A percentile compares a stretch with the other conserved stretches of the same genome.
Evolutionary conservation across 192 early-diverging fungal species (phyloP).

Genomic region (Radiomyces spectabilis): DNA sequence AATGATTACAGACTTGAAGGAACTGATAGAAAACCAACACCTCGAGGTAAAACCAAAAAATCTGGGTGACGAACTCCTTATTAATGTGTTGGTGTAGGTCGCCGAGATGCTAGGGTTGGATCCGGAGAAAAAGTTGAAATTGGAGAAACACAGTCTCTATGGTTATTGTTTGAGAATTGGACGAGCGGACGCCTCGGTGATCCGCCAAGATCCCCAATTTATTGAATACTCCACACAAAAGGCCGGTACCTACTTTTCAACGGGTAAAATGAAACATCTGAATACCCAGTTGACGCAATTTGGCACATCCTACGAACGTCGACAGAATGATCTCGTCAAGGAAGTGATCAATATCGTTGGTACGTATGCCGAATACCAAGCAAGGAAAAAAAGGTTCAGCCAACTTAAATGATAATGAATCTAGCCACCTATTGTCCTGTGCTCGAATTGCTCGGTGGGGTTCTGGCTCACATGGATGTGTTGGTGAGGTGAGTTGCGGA

Average conservation of each 20-base stretch:
- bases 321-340: constrained; percentile 70
- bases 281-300: constrained; percentile 54
- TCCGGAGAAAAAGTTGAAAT: constrained; percentile 79
- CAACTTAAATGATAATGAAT: background rate
- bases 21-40: constrained; percentile 56
- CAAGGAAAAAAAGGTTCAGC: background rate
- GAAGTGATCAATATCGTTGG: constrained; percentile 84
- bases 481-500: constrained; percentile 54
- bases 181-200: constrained; percentile 56
- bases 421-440: constrained; percentile 72
- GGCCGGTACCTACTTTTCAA: constrained; percentile 85
- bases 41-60: background rate
- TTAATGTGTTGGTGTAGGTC: too few relatives aligned
- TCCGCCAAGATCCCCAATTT: constrained; percentile 65
- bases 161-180: constrained; percentile 84
- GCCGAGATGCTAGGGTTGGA: constrained; percentile 66
- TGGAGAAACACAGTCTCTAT: constrained; percentile 76
- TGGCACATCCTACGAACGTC: constrained; percentile 53
- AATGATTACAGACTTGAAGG: too few relatives aligned
- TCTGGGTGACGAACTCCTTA: background rate
- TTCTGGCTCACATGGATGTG: constrained; percentile 83
- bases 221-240: constrained; percentile 87
- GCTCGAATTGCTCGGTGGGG: constrained; percentile 68
- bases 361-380: constrained; percentile 2
- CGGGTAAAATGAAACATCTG: constrained; percentile 55